A percentile compares a stretch with the other conserved stretches of the same genome.
phyloP scores from a whole-genome alignment of 192 early-diverging fungal genomes.

The Geranomyces variabilis region DNA sequence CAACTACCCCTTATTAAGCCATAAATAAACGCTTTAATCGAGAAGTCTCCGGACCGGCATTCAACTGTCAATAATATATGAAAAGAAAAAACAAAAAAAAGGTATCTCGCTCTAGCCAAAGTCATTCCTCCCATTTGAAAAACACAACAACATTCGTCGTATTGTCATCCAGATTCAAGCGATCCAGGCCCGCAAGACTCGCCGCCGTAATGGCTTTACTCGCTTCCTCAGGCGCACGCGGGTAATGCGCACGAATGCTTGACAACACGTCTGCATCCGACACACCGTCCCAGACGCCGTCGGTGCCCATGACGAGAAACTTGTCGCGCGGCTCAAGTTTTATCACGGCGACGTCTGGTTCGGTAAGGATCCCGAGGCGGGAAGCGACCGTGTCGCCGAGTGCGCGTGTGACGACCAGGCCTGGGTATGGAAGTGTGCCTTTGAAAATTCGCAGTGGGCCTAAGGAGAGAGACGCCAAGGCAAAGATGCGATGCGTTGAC shows the following conservation, averaged over 20 bases:
- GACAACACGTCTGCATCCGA: conserved; percentile 38
- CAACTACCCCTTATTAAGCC: too few species aligned
- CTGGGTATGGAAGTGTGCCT: conserved; percentile 60
- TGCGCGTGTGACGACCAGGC: conserved; percentile 54
- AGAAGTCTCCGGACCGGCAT: too few species aligned
- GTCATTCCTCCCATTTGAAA: conserved; percentile 2
- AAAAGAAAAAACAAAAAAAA: too few species aligned
- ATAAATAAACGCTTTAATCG: too few species aligned
- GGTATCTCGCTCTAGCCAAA: too few species aligned
- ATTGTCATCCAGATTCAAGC: conserved; percentile 55
- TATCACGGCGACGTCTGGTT: conserved; percentile 47
- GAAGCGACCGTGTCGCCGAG: conserved; percentile 51
- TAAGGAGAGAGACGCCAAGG: neutral
- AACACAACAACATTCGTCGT: conserved; percentile 51
- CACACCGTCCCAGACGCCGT: conserved; percentile 61
- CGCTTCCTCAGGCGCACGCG: conserved; percentile 28
- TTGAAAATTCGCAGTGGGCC: conserved; percentile 62
- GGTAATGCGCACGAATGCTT: conserved; percentile 18
- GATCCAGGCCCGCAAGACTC: conserved; percentile 48
- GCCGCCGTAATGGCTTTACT: conserved; percentile 37
- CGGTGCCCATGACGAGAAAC: conserved; percentile 53
- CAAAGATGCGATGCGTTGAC: too few species aligned
- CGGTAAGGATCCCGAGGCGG: conserved; percentile 49
- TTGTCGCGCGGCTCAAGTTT: conserved; percentile 35
- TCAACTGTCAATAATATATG: too few species aligned